Conservation (phyloP, 1,284 basidiomycete species). For the Gomphus bonarii region DNA sequence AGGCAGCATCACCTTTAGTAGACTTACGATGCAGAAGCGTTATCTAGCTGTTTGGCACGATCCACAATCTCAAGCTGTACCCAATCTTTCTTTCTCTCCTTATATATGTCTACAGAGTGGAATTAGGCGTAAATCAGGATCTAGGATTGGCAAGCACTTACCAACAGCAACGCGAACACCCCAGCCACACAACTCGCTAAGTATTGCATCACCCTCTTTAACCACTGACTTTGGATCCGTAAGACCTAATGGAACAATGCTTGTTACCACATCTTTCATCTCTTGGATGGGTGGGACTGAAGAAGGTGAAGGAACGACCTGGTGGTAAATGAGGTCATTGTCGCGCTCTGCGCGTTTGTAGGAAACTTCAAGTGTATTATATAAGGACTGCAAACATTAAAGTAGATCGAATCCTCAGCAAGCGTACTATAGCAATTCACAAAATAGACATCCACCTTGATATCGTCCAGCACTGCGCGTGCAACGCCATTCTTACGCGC, state of each 20-base stretch:
- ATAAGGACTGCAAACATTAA: conserved; percentile 35
- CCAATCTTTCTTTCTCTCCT: conserved; percentile 70
- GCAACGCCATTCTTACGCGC: conserved; percentile 55
- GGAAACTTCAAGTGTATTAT: conserved; percentile 62
- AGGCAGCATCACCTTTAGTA: not conserved
- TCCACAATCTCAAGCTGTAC: conserved; percentile 61
- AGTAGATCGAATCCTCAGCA: not conserved
- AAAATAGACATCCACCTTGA: conserved; percentile 43
- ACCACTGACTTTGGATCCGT: conserved; percentile 45
- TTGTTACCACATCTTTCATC: conserved; percentile 45
- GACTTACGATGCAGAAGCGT: conserved; percentile 50
- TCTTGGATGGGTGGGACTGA: conserved; percentile 60
- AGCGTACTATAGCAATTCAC: not conserved
- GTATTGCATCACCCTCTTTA: conserved; percentile 48
- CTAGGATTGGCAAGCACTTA: conserved; percentile 28
- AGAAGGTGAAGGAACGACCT: conserved; percentile 70
- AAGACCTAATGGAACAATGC: conserved; percentile 51
- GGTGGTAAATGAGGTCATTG: conserved; percentile 94
- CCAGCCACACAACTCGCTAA: conserved; percentile 75
- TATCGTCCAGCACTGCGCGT: conserved; percentile 59
- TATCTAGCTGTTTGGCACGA: conserved; percentile 58
- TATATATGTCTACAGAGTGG: conserved; percentile 65
- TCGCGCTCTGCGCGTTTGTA: conserved; percentile 75
- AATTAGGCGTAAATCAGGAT: not conserved
- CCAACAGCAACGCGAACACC: conserved; percentile 87